A percentile compares a stretch with the other conserved stretches of the same genome.
These are phyloP conservation scores for Fragaria ananassa DNA, from an alignment of 306 rosid genomes.

Conservation along the genomic window DNA sequence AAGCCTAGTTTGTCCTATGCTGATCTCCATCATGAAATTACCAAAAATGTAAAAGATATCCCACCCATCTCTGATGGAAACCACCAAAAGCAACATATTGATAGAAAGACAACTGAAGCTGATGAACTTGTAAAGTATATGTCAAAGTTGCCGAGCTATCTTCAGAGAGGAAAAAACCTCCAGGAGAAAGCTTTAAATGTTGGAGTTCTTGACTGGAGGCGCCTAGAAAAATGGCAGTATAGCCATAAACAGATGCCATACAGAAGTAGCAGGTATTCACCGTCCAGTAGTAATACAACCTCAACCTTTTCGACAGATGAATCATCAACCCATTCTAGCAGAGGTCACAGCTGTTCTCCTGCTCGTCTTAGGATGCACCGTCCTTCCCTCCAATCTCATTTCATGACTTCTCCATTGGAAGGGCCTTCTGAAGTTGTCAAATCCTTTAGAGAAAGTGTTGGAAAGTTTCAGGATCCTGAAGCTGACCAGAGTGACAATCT, in stretches of 20 bases:
- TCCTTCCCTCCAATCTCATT: slow-evolving; percentile 56
- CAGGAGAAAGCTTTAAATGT: slow-evolving; percentile 74
- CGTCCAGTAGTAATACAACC: slow-evolving; percentile 50
- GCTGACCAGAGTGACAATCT: slow-evolving; percentile 22
- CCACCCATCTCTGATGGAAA: slow-evolving; percentile 30
- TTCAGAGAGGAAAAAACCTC: slow-evolving; percentile 58
- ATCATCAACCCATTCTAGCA: slow-evolving; percentile 48
- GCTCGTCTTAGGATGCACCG: slow-evolving; percentile 37
- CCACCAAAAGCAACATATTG: slow-evolving; percentile 40
- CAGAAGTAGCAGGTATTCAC: slow-evolving; percentile 39
- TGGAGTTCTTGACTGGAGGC: slow-evolving; percentile 95
- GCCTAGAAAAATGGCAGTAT: slow-evolving; percentile 70
- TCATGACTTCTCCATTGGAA: slow-evolving; percentile 33
- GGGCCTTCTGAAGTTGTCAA: slow-evolving; percentile 35
- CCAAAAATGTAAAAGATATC: slow-evolving; percentile 30
- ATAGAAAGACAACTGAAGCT: slow-evolving; percentile 42
- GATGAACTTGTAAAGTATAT: slow-evolving; percentile 85
- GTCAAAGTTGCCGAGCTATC: slow-evolving; percentile 84
- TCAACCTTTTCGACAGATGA: slow-evolving; percentile 52
- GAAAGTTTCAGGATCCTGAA: slow-evolving; percentile 35
- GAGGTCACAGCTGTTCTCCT: slow-evolving; percentile 53
- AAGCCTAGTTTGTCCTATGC: slow-evolving; percentile 51
- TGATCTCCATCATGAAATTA: slow-evolving; percentile 53
- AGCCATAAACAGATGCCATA: slow-evolving; percentile 44
- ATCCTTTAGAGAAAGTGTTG: slow-evolving; percentile 34